Evolutionary conservation across 2,329 filamentous ascomycete species (phyloP).

Genomic region (Fonsecaea monophora): DNA sequence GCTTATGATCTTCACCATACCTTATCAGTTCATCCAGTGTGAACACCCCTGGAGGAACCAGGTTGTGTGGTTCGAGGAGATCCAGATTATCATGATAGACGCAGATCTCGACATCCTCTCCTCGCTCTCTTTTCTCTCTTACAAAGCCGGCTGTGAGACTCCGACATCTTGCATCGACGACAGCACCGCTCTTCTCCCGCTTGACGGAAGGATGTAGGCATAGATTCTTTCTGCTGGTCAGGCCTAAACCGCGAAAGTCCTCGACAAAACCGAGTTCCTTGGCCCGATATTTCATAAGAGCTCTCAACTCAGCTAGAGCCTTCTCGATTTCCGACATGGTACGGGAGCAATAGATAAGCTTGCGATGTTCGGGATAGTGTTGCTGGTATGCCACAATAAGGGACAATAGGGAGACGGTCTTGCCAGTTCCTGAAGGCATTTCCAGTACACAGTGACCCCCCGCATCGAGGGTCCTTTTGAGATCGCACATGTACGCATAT

Average conservation of each 20-base stretch:
- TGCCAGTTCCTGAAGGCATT: slow-evolving; percentile 98
- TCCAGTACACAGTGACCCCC: slow-evolving; percentile 95
- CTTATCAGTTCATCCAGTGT: slow-evolving; percentile 86
- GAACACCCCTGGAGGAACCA: slow-evolving; percentile 94
- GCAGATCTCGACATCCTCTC: slow-evolving; percentile 92
- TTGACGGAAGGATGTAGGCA: slow-evolving; percentile 96
- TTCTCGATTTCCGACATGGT: slow-evolving; percentile 99
- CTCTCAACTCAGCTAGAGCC: slow-evolving; percentile 87
- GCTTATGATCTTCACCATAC: slow-evolving; percentile 94
- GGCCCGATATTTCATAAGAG: slow-evolving; percentile 91
- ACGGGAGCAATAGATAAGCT: slow-evolving; percentile 98
- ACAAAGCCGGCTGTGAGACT: slow-evolving; percentile 96
- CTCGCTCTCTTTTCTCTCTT: slow-evolving; percentile 94
- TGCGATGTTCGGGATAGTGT: slow-evolving; percentile 88
- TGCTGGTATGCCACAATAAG: slow-evolving; percentile 97
- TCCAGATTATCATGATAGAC: slow-evolving; percentile 98
- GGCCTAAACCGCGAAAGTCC: slow-evolving; percentile 87
- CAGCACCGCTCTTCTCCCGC: slow-evolving; percentile 89
- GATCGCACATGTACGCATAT: slow-evolving; percentile 83
- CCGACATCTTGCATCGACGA: slow-evolving; percentile 95
- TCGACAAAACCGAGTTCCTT: slow-evolving; percentile 89
- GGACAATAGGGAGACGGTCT: slow-evolving; percentile 92
- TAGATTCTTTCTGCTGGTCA: slow-evolving; percentile 96
- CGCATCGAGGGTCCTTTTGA: slow-evolving; percentile 87
- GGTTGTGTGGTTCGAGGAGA: slow-evolving; percentile 89